Evolutionary conservation across 352 stramenopile genomes (phyloP), one percentile per base, ranked within the genome.

Genomic region (Nothophytophthora sp.): DNA sequence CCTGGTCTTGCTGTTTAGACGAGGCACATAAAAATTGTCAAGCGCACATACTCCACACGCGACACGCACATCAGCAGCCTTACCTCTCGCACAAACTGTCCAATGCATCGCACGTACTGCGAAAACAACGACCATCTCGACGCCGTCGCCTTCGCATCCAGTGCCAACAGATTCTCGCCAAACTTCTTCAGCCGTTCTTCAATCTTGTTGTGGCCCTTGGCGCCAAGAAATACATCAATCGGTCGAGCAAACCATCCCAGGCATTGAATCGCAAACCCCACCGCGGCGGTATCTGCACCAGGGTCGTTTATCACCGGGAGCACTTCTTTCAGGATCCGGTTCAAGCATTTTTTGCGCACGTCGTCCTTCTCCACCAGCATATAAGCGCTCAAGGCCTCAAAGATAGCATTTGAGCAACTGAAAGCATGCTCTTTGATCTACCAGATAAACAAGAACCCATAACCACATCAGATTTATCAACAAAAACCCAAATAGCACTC

Each of bases 351-450:
- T 46, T 92, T 94, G 20, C 68, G 66, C 33, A 30, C 34, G 11
- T 86, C 71, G 19, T 85, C 63, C 24, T 73, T 75, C 15, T 61
- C 52, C n/a, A 56, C 42, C 12, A 59, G 54, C 24, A 92, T 41
- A 7, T 70, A 77, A 9, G 39, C 32, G 24, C 73, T 74, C 16
- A 89, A 41, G 3, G 64, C 52, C n/a, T 57, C 29, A 19, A 94
- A 63, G 2, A 88, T 54, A 11, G 53, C 50, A 39, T 77, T 73
- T 0, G 75, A 73, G 23, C 71, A 80, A 20, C 36, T 51, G 44
- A 79, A 86, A 4, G 78, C 72, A 35, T 81, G 63, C 19, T 90
- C 63, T 67, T 88, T 88, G n/a, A 92, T 70, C 83, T 93, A n/a
- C n/a, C n/a, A n/a, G n/a, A n/a, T n/a, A n/a, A n/a, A n/a, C n/a